Base-by-base conservation (phyloP, 805 yeast genomes). In the Isabelozyma heimii region DNA sequence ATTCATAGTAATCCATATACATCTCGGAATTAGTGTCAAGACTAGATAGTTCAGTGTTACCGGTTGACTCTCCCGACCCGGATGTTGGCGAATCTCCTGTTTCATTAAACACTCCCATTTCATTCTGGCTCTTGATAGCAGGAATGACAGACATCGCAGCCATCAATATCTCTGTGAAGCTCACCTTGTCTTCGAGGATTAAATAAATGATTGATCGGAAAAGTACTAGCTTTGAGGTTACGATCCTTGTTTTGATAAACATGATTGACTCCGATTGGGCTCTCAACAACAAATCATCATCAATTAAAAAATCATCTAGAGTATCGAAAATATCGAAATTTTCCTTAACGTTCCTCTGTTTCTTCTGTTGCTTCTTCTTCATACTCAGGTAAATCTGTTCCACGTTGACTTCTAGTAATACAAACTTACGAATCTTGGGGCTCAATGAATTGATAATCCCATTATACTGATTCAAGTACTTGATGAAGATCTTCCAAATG, bases 251-350 rank as follows among this genome's bases (percentile, higher is more conserved):
- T 47, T 72, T 71, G 43, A 70, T 69, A 54, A 59, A 71, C 63
- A 71, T 70, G 24, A 72, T 61, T 2, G 67, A 54, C 48, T 71
- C 76, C 2, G 70, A 65, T 48, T 70, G 75, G 3, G 70, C 63
- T 35, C 60, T 57, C 38, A 66, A 57, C 40, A 66, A 54, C 38
- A 67, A 46, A 43, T 69, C 72, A 40, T 69, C 68, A 47, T 69
- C 70, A 7, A 68, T 57, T 28, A 67, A 53, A 42, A 66, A 71
- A 46, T 67, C 74, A 37, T 67, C 72, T 37, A 70, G 55, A 39
- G 55, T 58, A 40, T 63, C 63, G n/a, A 56, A 50, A 2, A 60
- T 46, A 28, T 55, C 58, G 45, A 1, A 33, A 9, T 46, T 54
- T 39, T 27, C 49, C 4, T 44, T 46, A 8, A 14, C 40, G 3